Evolutionary conservation across 2,329 filamentous ascomycete species (phyloP).

Genomic region (Calonectria leucothoes): DNA sequence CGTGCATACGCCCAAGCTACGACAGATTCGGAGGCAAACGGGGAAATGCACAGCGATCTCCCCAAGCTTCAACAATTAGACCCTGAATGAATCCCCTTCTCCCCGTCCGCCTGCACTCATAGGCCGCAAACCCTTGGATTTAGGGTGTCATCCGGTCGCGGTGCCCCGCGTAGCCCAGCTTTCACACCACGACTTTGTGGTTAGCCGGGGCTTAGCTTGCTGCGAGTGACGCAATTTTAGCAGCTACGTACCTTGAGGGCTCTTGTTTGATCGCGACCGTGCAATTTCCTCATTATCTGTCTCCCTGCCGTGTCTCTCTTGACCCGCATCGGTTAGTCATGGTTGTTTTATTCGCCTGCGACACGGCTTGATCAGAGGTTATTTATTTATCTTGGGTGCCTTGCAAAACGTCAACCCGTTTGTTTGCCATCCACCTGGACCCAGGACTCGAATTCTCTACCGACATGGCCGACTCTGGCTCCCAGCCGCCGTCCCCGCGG

Average conservation of each 20-base stretch:
- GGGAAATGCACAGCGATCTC: not conserved
- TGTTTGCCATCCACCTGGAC: not conserved
- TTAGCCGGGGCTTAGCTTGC: not conserved
- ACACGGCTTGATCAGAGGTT: not conserved
- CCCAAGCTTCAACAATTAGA: not conserved
- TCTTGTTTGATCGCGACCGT: not conserved
- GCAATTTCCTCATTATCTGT: not conserved
- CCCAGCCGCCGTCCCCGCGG: conserved; percentile 49
- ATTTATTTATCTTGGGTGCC: not conserved
- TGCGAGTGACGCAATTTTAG: conserved; percentile 5
- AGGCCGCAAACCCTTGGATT: not conserved
- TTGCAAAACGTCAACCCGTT: not conserved
- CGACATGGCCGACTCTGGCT: conserved; percentile 47
- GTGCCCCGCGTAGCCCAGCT: not conserved
- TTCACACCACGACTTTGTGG: not conserved
- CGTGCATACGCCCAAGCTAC: not conserved
- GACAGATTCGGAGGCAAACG: not conserved
- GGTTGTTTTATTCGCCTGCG: not conserved
- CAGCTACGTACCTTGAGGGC: not conserved
- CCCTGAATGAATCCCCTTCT: not conserved
- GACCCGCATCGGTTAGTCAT: not conserved
- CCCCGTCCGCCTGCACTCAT: not conserved
- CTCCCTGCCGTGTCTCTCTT: not conserved
- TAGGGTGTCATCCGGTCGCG: not conserved
- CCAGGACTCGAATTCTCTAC: not conserved